Conservation (phyloP, 2,329 filamentous ascomycete genomes). For the Epichloe bromicola region DNA sequence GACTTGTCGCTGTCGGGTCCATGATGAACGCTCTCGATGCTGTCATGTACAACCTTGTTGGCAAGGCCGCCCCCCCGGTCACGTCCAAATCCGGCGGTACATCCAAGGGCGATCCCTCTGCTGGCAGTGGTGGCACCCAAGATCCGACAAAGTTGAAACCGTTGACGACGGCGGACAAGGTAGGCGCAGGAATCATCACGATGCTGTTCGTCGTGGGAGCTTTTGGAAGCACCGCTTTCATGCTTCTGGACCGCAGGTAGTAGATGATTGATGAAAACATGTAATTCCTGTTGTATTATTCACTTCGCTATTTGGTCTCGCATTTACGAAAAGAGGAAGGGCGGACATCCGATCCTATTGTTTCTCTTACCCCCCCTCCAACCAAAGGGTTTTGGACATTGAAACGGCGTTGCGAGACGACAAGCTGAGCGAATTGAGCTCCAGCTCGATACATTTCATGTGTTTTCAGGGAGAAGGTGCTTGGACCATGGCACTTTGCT, state of each 20-base stretch:
- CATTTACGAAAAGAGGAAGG: not conserved
- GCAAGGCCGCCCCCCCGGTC: conserved; percentile 33
- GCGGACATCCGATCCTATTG: not conserved
- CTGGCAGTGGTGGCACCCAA: conserved; percentile 15
- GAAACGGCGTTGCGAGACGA: not conserved
- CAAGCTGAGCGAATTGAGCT: not conserved
- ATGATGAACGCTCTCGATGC: conserved; percentile 56
- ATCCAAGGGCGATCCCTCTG: conserved; percentile 33
- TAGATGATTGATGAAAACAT: not conserved
- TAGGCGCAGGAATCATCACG: conserved; percentile 44
- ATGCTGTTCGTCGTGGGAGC: conserved; percentile 34
- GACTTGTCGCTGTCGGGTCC: conserved; percentile 48
- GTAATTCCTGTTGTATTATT: not conserved
- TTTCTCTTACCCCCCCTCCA: not conserved
- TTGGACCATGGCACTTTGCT: not conserved
- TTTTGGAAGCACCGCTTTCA: conserved; percentile 36
- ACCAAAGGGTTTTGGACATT: not conserved
- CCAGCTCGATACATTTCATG: not conserved
- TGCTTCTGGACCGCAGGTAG: conserved; percentile 23
- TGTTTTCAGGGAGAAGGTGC: not conserved
- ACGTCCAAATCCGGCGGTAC: conserved; percentile 47
- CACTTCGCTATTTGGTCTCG: not conserved
- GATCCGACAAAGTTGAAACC: conserved; percentile 14
- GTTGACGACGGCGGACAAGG: conserved; percentile 38
- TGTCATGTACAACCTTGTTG: conserved; percentile 46